Conservation (phyloP, 108 stramenopile species). For the Nitzschia inconspicua region DNA sequence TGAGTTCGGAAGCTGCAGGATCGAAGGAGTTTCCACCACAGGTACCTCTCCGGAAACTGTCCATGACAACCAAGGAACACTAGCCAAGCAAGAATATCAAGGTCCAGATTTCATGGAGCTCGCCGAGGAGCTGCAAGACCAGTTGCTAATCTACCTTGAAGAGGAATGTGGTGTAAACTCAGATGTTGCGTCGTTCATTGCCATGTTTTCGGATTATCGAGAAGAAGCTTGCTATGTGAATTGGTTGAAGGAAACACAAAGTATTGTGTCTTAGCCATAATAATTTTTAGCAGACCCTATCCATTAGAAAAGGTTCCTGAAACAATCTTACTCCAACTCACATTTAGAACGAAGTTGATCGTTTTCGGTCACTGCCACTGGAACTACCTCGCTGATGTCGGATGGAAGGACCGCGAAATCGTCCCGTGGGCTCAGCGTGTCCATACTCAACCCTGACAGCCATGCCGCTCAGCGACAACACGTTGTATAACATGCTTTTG, state of each 20-base stretch:
- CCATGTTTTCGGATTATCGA: conserved; percentile 72
- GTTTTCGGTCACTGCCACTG: not conserved
- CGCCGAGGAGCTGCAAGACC: conserved; percentile 66
- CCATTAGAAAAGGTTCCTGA: not conserved
- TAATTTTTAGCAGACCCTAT: no score
- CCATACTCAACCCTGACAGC: conserved; percentile 32
- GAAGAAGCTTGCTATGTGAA: conserved; percentile 57
- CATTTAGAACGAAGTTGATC: conserved; percentile 7
- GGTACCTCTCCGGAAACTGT: conserved; percentile 18
- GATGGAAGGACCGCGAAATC: not conserved
- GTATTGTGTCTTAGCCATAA: conserved; percentile 23
- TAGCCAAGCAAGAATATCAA: conserved; percentile 43
- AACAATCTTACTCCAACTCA: not conserved
- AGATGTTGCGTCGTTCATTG: conserved; percentile 67
- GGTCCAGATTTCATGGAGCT: conserved; percentile 79
- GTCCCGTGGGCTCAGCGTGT: not conserved
- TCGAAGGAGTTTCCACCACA: conserved; percentile 47
- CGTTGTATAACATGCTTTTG: conserved; percentile 88
- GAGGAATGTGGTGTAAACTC: conserved; percentile 58
- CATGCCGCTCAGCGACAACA: conserved; percentile 50
- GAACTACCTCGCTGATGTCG: not conserved
- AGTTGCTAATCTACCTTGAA: conserved; percentile 49
- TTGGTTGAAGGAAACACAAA: conserved; percentile 43
- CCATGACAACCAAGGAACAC: conserved; percentile 25
- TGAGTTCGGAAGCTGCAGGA: conserved; percentile 30